Conservation (phyloP, 768 basidiomycete genomes). For the Tricholoma sp. region DNA sequence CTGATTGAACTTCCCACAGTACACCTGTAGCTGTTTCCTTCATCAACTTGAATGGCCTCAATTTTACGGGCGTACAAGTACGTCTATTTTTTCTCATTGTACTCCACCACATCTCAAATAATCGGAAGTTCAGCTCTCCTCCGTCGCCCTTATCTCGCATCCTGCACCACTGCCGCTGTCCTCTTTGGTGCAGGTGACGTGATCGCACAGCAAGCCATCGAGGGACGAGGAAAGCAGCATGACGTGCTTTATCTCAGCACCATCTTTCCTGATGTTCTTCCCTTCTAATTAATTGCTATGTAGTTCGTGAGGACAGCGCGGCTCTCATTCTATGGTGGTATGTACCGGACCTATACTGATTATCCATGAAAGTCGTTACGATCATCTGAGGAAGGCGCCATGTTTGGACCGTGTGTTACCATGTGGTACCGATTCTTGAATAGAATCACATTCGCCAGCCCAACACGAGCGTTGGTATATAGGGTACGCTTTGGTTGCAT, state of each 20-base stretch:
- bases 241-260: slow-evolving; percentile 42
- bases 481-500: slow-evolving; percentile 38
- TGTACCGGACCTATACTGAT: too few species aligned
- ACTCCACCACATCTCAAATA: too few species aligned
- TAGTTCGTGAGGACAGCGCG: too few species aligned
- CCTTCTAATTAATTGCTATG: too few species aligned
- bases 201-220: slow-evolving; percentile 83
- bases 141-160: slow-evolving; percentile 56
- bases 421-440: slow-evolving; percentile 78
- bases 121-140: slow-evolving; percentile 48
- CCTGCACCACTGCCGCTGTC: slow-evolving; percentile 58
- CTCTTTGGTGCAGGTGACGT: slow-evolving; percentile 75
- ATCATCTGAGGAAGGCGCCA: slow-evolving; percentile 34
- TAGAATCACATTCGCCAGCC: slow-evolving; percentile 60
- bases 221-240: slow-evolving; percentile 64
- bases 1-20: too few species aligned
- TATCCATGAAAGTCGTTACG: background rate
- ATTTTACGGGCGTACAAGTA: too few species aligned
- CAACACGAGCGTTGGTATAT: slow-evolving; percentile 53
- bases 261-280: too few species aligned
- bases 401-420: slow-evolving; percentile 81
- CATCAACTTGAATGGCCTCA: too few species aligned
- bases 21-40: too few species aligned
- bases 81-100: too few species aligned
- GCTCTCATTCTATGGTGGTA: too few species aligned